phyloP scores from a whole-genome alignment of 345 rosid species.

The Gossypium herbaceum region DNA sequence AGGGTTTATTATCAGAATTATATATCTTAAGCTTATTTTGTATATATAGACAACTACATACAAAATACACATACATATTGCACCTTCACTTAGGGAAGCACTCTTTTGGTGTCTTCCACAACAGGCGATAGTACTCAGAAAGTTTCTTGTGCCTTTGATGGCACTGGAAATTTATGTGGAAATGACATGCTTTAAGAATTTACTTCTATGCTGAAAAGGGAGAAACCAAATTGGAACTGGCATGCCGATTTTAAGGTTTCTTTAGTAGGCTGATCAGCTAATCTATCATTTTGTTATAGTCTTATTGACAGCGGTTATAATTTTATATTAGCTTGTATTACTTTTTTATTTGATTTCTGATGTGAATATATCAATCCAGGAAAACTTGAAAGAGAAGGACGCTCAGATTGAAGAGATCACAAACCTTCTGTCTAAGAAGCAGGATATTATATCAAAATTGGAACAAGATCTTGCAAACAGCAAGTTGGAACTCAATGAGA shows the following conservation, averaged over 20 bases:
- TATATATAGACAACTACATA: not conserved
- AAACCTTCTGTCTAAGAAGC: slow-evolving; percentile 44
- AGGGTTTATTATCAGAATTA: not conserved
- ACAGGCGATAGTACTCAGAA: no score
- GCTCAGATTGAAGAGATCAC: slow-evolving; percentile 53
- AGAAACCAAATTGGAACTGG: not conserved
- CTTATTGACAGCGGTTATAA: not conserved
- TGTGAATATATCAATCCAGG: slow-evolving; percentile 33
- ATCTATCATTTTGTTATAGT: not conserved
- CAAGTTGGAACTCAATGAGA: slow-evolving; percentile 55
- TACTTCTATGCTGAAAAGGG: not conserved
- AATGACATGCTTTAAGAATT: not conserved
- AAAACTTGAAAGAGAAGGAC: slow-evolving; percentile 60
- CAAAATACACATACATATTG: not conserved
- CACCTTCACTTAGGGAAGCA: not conserved
- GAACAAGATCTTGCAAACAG: slow-evolving; percentile 69
- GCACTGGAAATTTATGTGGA: not conserved
- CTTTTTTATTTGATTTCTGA: slow-evolving; percentile 3
- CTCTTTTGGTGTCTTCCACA: no score
- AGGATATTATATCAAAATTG: slow-evolving; percentile 50
- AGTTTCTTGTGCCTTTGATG: no score
- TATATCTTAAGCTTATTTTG: not conserved
- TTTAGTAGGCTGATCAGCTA: not conserved
- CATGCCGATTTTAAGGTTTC: not conserved
- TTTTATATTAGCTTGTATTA: not conserved